Percentiles rank a stretch among this genome's conserved stretches.
Conservation (phyloP, 2,329 filamentous ascomycete species). For the Pseudocercospora pini-densiflorae region DNA sequence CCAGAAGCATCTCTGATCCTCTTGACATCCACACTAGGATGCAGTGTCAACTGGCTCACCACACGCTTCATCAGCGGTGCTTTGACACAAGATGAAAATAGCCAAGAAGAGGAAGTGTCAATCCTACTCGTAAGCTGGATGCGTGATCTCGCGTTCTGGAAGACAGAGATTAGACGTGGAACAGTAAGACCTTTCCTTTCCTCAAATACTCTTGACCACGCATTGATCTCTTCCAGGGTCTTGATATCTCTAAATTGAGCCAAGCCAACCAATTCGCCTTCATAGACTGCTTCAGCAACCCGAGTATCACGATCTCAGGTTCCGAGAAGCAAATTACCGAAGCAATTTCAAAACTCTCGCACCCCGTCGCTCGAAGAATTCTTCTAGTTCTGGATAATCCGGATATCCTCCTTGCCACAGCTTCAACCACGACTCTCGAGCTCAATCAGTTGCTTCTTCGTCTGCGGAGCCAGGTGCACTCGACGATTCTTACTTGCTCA, state of each 20-base stretch:
- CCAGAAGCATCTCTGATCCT: slow-evolving; percentile 65
- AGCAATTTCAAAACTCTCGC: slow-evolving; percentile 15
- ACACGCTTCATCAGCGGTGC: slow-evolving; percentile 57
- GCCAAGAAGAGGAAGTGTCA: slow-evolving; percentile 37
- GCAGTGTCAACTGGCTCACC: slow-evolving; percentile 60
- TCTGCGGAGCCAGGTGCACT: slow-evolving; percentile 54
- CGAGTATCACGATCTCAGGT: slow-evolving; percentile 17
- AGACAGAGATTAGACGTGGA: slow-evolving; percentile 56
- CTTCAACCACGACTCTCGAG: slow-evolving; percentile 29
- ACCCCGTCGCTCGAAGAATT: slow-evolving; percentile 30
- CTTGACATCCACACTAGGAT: slow-evolving; percentile 66
- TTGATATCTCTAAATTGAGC: slow-evolving; percentile 69
- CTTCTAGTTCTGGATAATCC: slow-evolving; percentile 53
- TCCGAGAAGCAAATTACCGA: slow-evolving; percentile 14
- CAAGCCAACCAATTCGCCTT: slow-evolving; percentile 68
- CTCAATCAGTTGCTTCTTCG: slow-evolving; percentile 39
- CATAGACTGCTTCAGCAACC: slow-evolving; percentile 68
- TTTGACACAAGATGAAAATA: slow-evolving; percentile 36
- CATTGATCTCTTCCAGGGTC: slow-evolving; percentile 53
- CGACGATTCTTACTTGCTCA: slow-evolving; percentile 69
- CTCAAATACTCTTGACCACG: not conserved
- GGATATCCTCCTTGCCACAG: slow-evolving; percentile 47
- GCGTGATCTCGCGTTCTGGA: slow-evolving; percentile 79
- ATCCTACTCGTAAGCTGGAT: slow-evolving; percentile 84
- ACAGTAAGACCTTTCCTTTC: slow-evolving; percentile 24